Evolutionary conservation across 2,329 filamentous ascomycete genomes (phyloP), one percentile per base, ranked within the genome.

Genomic region (Pseudogymnoascus sp.): DNA sequence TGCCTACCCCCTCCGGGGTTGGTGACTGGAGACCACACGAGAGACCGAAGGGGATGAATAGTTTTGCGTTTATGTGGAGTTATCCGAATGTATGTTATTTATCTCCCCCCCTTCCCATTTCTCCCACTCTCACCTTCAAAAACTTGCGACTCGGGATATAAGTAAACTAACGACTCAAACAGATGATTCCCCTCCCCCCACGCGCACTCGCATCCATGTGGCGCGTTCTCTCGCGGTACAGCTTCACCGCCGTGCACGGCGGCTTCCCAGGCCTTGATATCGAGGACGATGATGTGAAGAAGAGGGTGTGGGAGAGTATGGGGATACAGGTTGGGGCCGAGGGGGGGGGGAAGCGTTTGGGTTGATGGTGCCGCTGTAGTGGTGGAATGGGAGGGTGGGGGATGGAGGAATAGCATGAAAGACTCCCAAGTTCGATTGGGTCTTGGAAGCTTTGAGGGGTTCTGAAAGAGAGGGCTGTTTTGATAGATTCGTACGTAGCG

Each of bases 51-150:
- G 79, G 77, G 0, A 71, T 81, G 67, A 84, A 81, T 68, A 79
- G 76, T 12, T 93, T 83, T 70, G 77, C 83, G 0, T 93, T 92
- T 75, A 87, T 91, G 82, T 93, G 88, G 87, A 88, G 86, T 61
- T 87, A 88, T 66, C 87, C 87, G 1, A 90, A 91, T 71, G 78
- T 60, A 3, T 2, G 33, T 38, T 60, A 78, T 65, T 71, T 72
- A 68, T 52, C 6, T 11, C 38, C 38, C 41, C 14, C 14, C 35
- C 35, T 37, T 37, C 65, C 7, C n/a, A n/a, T 33, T 33, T 33
- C 9, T 33, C 9, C 31, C 31, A 33, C 31, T 33, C 31, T 4
- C 9, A 33, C 31, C 31, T 33, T 33, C 31, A 33, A 33, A 40
- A 40, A 40, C 12, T n/a, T 12, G 45, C 23, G 5, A 35, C 28